A percentile compares a stretch with the other conserved stretches of the same genome.
These are phyloP conservation scores for Euphorbia lathyris DNA, from an alignment of 345 rosid species.

Conservation along the genomic window DNA sequence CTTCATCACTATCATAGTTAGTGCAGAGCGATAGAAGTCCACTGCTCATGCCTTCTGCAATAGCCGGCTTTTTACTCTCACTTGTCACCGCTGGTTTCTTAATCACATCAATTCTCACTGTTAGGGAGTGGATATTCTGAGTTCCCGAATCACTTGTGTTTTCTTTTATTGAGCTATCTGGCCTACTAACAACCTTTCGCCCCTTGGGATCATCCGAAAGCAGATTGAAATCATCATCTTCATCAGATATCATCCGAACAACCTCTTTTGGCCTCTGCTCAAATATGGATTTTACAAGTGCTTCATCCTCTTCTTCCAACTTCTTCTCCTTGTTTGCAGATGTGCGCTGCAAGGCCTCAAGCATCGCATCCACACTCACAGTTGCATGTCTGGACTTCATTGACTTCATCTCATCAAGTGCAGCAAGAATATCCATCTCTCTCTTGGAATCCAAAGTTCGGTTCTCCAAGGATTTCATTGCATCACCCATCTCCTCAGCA, in stretches of 20 bases:
- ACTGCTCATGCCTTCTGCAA: too few relatives aligned
- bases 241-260: conserved; percentile 57
- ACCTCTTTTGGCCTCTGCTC: conserved; percentile 46
- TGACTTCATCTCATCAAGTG: conserved; percentile 77
- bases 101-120: too few relatives aligned
- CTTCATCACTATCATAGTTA: too few relatives aligned
- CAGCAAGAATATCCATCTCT: conserved; percentile 91
- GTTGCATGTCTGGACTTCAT: conserved; percentile 80
- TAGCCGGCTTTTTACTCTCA: too few relatives aligned
- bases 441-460: conserved; percentile 83
- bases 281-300: conserved; percentile 62
- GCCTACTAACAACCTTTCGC: too few relatives aligned
- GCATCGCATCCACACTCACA: conserved; percentile 87
- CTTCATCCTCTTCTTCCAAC: conserved; percentile 69
- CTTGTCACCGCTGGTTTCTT: too few relatives aligned
- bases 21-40: too few relatives aligned
- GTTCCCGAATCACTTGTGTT: too few relatives aligned
- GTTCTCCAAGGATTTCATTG: conserved; percentile 91
- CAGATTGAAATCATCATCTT: conserved; percentile 27
- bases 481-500: conserved; percentile 83
- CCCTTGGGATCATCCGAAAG: conserved; percentile 27
- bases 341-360: conserved; percentile 76
- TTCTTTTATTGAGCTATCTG: too few relatives aligned
- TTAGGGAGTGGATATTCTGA: too few relatives aligned
- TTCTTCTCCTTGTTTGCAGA: conserved; percentile 54